phyloP scores from a whole-genome alignment of 2,329 filamentous ascomycete genomes.

The Monosporascus sp. region DNA sequence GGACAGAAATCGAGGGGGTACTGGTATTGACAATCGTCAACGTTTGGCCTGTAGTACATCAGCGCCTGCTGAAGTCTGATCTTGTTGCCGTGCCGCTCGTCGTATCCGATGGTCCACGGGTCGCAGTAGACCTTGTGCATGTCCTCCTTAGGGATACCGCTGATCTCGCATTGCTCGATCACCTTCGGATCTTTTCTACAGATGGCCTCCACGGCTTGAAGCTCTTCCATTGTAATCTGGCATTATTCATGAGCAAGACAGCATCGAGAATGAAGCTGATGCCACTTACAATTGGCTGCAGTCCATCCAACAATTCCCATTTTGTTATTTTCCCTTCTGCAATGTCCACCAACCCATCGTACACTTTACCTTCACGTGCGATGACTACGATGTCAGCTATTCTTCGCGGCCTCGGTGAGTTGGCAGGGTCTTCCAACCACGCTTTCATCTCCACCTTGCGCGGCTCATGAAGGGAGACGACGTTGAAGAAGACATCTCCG shows the following conservation, averaged over 20 bases:
- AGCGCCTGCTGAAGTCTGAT: slow-evolving; percentile 84
- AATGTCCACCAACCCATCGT: slow-evolving; percentile 76
- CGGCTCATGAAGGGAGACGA: slow-evolving; percentile 78
- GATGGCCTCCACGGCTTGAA: slow-evolving; percentile 73
- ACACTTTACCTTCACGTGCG: slow-evolving; percentile 71
- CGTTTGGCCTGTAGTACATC: slow-evolving; percentile 88
- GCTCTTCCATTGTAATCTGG: slow-evolving; percentile 85
- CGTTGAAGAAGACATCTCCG: slow-evolving; percentile 75
- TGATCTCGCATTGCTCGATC: slow-evolving; percentile 82
- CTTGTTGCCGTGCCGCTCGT: slow-evolving; percentile 77
- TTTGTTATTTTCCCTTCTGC: slow-evolving; percentile 59
- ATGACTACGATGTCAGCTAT: slow-evolving; percentile 82
- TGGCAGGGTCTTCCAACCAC: slow-evolving; percentile 66
- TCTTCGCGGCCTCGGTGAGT: slow-evolving; percentile 58
- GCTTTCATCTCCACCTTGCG: slow-evolving; percentile 78
- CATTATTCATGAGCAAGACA: slow-evolving; percentile 6
- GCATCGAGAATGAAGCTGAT: neutral
- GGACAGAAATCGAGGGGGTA: slow-evolving; percentile 93
- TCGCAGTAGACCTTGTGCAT: slow-evolving; percentile 98
- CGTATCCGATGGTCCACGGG: slow-evolving; percentile 93
- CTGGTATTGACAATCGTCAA: slow-evolving; percentile 85
- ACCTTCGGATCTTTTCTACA: slow-evolving; percentile 76
- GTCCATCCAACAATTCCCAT: slow-evolving; percentile 71
- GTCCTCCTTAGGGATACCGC: slow-evolving; percentile 74
- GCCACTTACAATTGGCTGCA: slow-evolving; percentile 69